phyloP scores from a whole-genome alignment of 2,329 filamentous ascomycete species.

The Penicillium psychrosexuale region DNA sequence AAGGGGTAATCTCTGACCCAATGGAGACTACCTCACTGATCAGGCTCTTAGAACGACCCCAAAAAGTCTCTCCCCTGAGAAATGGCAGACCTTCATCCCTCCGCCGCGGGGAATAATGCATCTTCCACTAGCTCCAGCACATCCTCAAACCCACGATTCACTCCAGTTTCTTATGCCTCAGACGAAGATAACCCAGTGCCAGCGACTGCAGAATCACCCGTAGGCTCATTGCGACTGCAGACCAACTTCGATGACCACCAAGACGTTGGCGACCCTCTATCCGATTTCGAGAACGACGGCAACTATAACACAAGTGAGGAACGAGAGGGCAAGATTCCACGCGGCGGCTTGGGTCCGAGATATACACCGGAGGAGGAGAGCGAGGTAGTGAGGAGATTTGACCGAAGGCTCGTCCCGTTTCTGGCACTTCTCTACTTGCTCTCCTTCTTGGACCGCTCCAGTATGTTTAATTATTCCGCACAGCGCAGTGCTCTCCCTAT shows the following conservation, averaged over 20 bases:
- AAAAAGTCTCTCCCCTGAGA: background rate
- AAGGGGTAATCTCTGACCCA: background rate
- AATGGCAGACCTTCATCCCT: conserved; percentile 28
- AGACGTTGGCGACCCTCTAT: conserved; percentile 17
- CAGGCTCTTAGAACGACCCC: background rate
- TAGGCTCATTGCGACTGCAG: conserved; percentile 30
- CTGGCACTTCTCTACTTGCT: conserved; percentile 79
- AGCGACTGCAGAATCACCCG: conserved; percentile 16
- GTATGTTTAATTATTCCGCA: conserved; percentile 48
- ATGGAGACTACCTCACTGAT: background rate
- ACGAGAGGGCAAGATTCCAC: conserved; percentile 14
- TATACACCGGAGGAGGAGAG: conserved; percentile 65
- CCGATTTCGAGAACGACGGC: conserved; percentile 26
- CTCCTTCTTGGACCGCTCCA: conserved; percentile 81
- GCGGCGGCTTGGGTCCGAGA: conserved; percentile 27
- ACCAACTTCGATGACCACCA: conserved; percentile 32
- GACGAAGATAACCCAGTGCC: conserved; percentile 22
- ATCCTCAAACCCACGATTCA: conserved; percentile 30
- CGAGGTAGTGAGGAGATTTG: conserved; percentile 69
- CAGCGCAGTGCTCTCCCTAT: background rate
- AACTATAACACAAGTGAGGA: conserved; percentile 30
- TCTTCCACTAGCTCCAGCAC: conserved; percentile 27
- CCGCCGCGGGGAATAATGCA: conserved; percentile 25
- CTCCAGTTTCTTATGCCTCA: conserved; percentile 35
- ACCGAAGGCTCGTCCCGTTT: conserved; percentile 73